Base-by-base conservation (phyloP, 768 basidiomycete genomes). In the Hysterangium stoloniferum region DNA sequence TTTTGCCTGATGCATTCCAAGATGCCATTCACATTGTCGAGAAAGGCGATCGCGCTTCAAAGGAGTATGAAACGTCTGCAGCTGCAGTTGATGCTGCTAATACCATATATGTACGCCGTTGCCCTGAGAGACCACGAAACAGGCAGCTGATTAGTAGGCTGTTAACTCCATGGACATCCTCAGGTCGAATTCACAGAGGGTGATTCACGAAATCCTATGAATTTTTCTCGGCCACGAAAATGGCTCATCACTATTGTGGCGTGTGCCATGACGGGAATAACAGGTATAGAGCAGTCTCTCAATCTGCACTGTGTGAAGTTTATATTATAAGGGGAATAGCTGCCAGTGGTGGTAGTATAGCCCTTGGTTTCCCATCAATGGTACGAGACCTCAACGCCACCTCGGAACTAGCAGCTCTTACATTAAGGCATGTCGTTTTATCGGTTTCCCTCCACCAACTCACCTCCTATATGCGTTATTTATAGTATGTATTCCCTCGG, bases 311-410 rank as follows among this genome's bases (percentile, higher is more conserved):
- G 12, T 52, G 15, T 29, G 17, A 45, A 9, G n/a, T n/a, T 44
- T 27, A 12, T 49, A 38, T 45, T 37, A 49, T 48, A 37, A 43
- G 11, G 41, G 12, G 9, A 32, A 15, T 8, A 78, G 83, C 79
- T 31, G 71, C 74, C 0, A 66, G 72, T 3, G 69, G 71, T 4
- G 68, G 76, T 3, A 41, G 22, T 37, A 51, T 68, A 78, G 0
- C 84, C 75, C 71, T 22, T 58, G 84, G 84, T 1, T 67, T 74
- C 53, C 57, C 66, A 4, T 74, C 78, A 0, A 84, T 86, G 82
- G 74, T 65, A 13, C 37, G 51, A 13, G 70, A 71, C 48, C 63
- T 75, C 29, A 57, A 66, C 31, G 62, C 60, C 27, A 63, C 64
- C 1, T 29, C 58, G 17, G 64, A 63, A 41, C 61, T 58, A 44